These are phyloP conservation scores for Psophocarpus tetragonolobus DNA, from an alignment of 306 rosid species.

Conservation along the genomic window DNA sequence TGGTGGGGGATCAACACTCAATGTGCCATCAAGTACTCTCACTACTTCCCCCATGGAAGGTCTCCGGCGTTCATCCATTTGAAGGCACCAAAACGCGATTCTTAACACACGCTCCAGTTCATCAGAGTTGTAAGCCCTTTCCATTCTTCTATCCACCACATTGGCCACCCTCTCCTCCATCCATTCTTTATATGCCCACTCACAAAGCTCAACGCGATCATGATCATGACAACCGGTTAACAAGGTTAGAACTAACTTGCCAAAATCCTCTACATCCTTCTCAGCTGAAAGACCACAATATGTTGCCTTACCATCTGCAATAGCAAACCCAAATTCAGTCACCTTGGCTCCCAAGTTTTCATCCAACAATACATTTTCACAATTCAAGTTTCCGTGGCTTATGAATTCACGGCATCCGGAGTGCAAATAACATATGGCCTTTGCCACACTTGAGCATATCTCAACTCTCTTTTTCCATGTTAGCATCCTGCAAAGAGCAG, in stretches of 20 bases:
- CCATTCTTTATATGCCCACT: conserved; percentile 71
- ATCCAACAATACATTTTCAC: conserved; percentile 60
- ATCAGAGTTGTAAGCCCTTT: conserved; percentile 40
- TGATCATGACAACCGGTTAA: conserved; percentile 43
- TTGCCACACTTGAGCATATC: conserved; percentile 63
- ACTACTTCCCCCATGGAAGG: conserved; percentile 74
- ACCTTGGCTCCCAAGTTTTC: conserved; percentile 64
- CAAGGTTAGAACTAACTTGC: conserved; percentile 56
- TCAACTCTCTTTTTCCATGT: conserved; percentile 70
- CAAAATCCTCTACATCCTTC: conserved; percentile 68
- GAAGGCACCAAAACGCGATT: conserved; percentile 79
- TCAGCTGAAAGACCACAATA: conserved; percentile 50
- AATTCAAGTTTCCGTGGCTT: conserved; percentile 68
- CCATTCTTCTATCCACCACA: conserved; percentile 55
- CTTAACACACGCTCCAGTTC: conserved; percentile 60
- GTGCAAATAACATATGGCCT: conserved; percentile 68
- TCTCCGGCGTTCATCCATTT: conserved; percentile 53
- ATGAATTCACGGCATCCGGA: conserved; percentile 69
- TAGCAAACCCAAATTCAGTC: conserved; percentile 63
- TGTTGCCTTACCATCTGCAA: conserved; percentile 36
- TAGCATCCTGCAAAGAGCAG: conserved; percentile 54
- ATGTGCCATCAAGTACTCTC: conserved; percentile 65
- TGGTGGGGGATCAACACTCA: conserved; percentile 67
- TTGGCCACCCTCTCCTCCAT: conserved; percentile 47
- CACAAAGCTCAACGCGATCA: conserved; percentile 38